Conservation (phyloP, 345 rosid genomes). For the Microcos paniculata region DNA sequence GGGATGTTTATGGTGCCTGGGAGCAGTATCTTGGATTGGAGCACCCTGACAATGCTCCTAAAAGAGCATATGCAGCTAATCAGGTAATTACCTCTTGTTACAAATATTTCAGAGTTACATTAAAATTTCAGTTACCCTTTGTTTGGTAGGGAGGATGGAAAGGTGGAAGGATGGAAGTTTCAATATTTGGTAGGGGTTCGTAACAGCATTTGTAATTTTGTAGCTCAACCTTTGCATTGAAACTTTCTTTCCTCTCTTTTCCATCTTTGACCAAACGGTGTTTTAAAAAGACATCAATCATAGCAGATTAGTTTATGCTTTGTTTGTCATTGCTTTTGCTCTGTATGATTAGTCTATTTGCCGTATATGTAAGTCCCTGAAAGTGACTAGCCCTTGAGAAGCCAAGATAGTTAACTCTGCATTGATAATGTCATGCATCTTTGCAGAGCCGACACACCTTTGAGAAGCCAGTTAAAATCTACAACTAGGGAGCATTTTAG, state of each 20-base stretch:
- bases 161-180: no score
- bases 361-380: neutral
- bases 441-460: slow-evolving; percentile 68
- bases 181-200: no score
- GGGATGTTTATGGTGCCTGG: slow-evolving; percentile 93
- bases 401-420: neutral
- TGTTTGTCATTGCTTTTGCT: neutral
- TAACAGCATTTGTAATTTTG: no score
- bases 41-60: slow-evolving; percentile 79
- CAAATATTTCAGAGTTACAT: neutral
- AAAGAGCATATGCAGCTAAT: slow-evolving; percentile 68
- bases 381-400: neutral
- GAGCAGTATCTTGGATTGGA: slow-evolving; percentile 98
- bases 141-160: no score
- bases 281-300: neutral
- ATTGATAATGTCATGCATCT: neutral
- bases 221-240: no score
- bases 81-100: slow-evolving; percentile 48
- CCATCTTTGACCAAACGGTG: no score
- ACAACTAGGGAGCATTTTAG: slow-evolving; percentile 44
- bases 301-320: neutral
- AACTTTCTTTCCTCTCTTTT: no score
- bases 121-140: neutral
- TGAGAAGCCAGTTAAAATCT: slow-evolving; percentile 77
- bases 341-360: neutral